Evolutionary conservation across 2,329 filamentous ascomycete genomes (phyloP).

Genomic region (Metarhizium album): DNA sequence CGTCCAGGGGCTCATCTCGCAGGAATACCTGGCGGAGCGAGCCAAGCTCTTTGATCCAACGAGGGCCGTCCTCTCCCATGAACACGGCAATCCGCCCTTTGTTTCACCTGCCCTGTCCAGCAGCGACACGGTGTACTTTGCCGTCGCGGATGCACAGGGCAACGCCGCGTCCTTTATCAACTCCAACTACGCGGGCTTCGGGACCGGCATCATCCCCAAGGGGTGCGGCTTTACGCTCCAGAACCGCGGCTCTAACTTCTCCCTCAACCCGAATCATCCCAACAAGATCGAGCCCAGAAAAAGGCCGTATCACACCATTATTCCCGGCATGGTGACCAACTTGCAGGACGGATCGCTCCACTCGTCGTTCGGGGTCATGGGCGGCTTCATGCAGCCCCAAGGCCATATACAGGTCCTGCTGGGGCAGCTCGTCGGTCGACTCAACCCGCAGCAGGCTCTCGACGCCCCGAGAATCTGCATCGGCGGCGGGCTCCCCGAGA

Average conservation of each 20-base stretch:
- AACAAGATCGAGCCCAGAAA: constrained; percentile 75
- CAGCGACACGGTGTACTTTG: constrained; percentile 92
- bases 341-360: constrained; percentile 62
- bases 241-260: constrained; percentile 85
- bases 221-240: constrained; percentile 90
- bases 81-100: constrained; percentile 51
- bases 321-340: constrained; percentile 83
- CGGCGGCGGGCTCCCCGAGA: constrained; percentile 57
- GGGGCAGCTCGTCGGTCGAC: constrained; percentile 73
- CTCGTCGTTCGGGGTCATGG: constrained; percentile 91
- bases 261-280: constrained; percentile 58
- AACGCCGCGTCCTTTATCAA: constrained; percentile 97
- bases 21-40: constrained; percentile 64
- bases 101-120: constrained; percentile 65
- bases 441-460: constrained; percentile 77
- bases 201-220: constrained; percentile 72
- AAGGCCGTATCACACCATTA: constrained; percentile 95
- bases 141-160: constrained; percentile 66
- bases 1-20: constrained; percentile 55
- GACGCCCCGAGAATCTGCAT: constrained; percentile 91
- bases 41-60: constrained; percentile 46
- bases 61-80: constrained; percentile 46
- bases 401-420: constrained; percentile 89
- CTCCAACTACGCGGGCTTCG: constrained; percentile 84
- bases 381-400: constrained; percentile 96